Conservation (phyloP, 169 alveolate genomes). For the Besnoitia besnoiti region DNA sequence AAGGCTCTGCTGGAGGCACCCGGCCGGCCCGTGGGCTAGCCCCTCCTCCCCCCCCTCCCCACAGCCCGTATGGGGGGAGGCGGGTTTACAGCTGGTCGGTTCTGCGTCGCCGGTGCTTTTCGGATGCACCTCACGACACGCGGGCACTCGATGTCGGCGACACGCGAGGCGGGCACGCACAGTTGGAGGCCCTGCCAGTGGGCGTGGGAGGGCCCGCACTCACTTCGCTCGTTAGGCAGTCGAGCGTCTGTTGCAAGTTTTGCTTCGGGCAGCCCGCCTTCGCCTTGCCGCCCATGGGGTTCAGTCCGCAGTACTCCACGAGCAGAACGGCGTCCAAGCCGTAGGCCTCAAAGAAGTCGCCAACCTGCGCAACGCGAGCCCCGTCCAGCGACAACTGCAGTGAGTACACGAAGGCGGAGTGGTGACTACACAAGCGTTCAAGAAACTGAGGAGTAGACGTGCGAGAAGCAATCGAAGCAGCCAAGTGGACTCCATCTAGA, state of each 20-base stretch:
- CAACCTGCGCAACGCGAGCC: slow-evolving; percentile 40
- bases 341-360: slow-evolving; percentile 71
- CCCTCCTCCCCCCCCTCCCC: neutral
- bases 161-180: too few relatives aligned
- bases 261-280: slow-evolving; percentile 68
- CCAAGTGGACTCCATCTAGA: too few relatives aligned
- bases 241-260: slow-evolving; percentile 36
- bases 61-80: neutral
- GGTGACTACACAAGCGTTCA: too few relatives aligned
- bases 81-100: too few relatives aligned
- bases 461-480: neutral
- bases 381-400: too few relatives aligned
- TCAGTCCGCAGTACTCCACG: slow-evolving; percentile 69
- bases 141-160: too few relatives aligned
- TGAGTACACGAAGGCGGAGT: too few relatives aligned
- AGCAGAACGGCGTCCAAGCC: slow-evolving; percentile 73
- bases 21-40: neutral
- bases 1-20: neutral
- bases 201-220: too few relatives aligned
- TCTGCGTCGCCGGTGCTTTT: too few relatives aligned
- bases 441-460: neutral
- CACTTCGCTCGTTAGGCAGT: slow-evolving; percentile 54
- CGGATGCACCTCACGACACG: too few relatives aligned
- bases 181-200: too few relatives aligned
- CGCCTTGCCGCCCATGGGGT: slow-evolving; percentile 71